phyloP scores from a whole-genome alignment of 2,329 filamentous ascomycete genomes.

The Microascus cirrosus region DNA sequence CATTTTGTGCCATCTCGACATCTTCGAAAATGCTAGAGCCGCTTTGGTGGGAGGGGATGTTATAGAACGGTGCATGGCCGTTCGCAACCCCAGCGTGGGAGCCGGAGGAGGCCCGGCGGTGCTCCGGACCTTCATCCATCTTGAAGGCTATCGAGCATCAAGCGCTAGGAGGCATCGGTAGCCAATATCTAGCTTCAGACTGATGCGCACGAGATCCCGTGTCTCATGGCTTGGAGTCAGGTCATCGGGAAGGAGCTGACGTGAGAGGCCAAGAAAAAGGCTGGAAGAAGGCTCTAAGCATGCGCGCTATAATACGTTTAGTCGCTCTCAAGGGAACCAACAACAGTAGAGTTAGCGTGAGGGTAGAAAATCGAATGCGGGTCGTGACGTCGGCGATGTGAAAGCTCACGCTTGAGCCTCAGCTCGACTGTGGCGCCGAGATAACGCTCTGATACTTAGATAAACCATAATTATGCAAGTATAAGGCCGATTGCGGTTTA shows the following conservation, averaged over 20 bases:
- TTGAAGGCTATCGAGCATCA: neutral
- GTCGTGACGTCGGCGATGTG: neutral
- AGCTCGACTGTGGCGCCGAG: neutral
- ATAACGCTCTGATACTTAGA: neutral
- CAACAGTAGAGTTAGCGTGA: neutral
- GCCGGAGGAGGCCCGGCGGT: neutral
- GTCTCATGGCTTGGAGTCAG: neutral
- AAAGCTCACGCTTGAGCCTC: neutral
- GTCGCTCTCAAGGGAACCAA: neutral
- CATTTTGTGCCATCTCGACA: conserved; percentile 97
- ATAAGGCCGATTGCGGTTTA: neutral
- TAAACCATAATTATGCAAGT: neutral
- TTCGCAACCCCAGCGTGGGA: neutral
- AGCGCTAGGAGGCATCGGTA: neutral
- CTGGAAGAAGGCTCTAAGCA: neutral
- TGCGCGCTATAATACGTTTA: neutral
- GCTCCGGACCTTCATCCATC: neutral
- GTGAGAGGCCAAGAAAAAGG: neutral
- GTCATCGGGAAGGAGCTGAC: neutral
- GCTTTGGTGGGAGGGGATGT: conserved; percentile 59
- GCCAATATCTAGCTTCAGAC: neutral
- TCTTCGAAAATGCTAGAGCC: conserved; percentile 77
- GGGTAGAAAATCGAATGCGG: neutral
- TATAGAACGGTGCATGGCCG: neutral
- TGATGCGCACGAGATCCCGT: neutral